Evolutionary conservation across 441 rosid species (phyloP).

Genomic region (Gossypium trilobum): DNA sequence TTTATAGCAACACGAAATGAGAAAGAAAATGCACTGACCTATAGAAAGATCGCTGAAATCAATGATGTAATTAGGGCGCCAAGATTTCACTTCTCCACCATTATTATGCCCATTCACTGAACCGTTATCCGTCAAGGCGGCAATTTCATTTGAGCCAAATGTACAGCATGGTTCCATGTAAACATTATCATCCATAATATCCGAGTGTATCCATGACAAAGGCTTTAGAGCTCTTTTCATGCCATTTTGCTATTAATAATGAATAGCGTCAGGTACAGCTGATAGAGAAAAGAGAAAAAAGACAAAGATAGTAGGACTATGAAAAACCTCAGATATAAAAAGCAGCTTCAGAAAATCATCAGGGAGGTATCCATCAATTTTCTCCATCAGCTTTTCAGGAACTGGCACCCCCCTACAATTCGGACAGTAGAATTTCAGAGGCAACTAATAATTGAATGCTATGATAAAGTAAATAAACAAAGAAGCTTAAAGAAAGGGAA

Average conservation of each 20-base stretch:
- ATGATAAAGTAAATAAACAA: background rate
- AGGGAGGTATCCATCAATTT: conserved; percentile 68
- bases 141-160: conserved; percentile 13
- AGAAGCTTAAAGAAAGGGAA: background rate
- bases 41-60: conserved; percentile 77
- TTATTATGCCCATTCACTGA: conserved; percentile 24
- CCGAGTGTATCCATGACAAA: conserved; percentile 82
- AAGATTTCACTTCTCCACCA: conserved; percentile 31
- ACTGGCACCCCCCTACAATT: conserved; percentile 79
- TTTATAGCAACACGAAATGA: background rate
- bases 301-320: conserved; percentile 3
- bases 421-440: conserved; percentile 17
- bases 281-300: background rate
- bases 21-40: conserved; percentile 36
- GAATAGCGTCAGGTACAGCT: background rate
- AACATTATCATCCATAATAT: conserved; percentile 89
- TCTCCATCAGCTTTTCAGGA: conserved; percentile 52
- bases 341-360: conserved; percentile 57
- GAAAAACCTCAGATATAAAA: conserved; percentile 45
- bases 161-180: conserved; percentile 50
- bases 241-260: conserved; percentile 25
- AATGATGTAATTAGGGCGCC: conserved; percentile 68
- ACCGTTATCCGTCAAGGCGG: conserved; percentile 12
- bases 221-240: conserved; percentile 33
- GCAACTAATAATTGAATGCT: background rate